Percentiles rank a stretch among this genome's conserved stretches.
phyloP scores from a whole-genome alignment of 2,329 filamentous ascomycete species.

The Ramularia collo-cygni region DNA sequence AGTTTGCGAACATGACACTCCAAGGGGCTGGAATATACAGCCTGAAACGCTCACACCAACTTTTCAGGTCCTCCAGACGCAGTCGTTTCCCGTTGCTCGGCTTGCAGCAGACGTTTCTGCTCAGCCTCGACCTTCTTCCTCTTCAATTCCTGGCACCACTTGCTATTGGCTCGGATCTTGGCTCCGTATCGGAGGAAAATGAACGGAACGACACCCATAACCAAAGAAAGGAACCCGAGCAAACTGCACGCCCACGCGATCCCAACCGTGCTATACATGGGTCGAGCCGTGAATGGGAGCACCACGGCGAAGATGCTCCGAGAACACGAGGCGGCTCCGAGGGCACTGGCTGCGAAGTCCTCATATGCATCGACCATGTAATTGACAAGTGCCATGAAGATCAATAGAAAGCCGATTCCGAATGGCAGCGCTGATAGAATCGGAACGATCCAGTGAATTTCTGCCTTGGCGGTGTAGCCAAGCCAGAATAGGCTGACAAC shows the following conservation, averaged over 20 bases:
- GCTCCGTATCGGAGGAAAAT: constrained; percentile 50
- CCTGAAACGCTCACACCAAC: constrained; percentile 11
- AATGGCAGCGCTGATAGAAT: constrained; percentile 44
- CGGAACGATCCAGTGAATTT: constrained; percentile 40
- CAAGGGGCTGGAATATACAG: not conserved
- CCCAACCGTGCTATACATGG: constrained; percentile 62
- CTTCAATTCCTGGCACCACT: constrained; percentile 56
- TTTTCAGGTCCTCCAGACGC: constrained; percentile 14
- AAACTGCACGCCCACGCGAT: constrained; percentile 58
- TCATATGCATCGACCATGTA: constrained; percentile 63
- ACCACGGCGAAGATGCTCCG: constrained; percentile 69
- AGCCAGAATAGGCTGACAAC: constrained; percentile 37
- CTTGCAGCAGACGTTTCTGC: constrained; percentile 9
- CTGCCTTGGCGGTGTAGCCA: constrained; percentile 41
- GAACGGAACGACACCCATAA: constrained; percentile 51
- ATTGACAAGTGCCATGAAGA: constrained; percentile 50
- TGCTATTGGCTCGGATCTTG: constrained; percentile 49
- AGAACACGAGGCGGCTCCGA: constrained; percentile 78
- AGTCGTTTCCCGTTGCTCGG: constrained; percentile 9
- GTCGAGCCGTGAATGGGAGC: constrained; percentile 40
- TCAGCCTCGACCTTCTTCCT: constrained; percentile 39
- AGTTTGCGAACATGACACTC: too few relatives aligned
- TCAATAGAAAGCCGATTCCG: constrained; percentile 45
- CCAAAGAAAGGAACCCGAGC: constrained; percentile 43
- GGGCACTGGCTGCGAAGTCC: constrained; percentile 65